These are phyloP conservation scores for Chionographis japonica DNA, from an alignment of 106 monocot species.

Conservation along the genomic window DNA sequence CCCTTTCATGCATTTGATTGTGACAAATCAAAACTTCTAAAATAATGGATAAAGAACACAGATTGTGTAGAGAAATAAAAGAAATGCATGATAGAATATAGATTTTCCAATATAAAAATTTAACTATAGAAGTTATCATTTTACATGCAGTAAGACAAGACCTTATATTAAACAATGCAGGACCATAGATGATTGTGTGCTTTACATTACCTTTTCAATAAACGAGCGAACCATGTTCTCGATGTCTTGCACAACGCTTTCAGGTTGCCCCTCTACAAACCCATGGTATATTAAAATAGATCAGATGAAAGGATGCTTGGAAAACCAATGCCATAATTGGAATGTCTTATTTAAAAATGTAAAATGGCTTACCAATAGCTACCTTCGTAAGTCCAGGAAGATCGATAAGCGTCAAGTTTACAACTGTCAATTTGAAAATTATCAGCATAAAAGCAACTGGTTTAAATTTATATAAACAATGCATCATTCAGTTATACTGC, in stretches of 20 bases:
- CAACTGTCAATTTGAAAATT: slow-evolving; percentile 55
- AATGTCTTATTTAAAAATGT: not conserved
- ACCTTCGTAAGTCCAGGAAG: slow-evolving; percentile 98
- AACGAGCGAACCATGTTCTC: slow-evolving; percentile 89
- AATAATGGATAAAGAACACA: no score
- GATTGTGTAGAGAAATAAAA: no score
- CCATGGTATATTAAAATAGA: not conserved
- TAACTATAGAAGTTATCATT: no score
- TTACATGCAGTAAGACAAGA: no score
- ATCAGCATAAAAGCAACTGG: slow-evolving; percentile 1
- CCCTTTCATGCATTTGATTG: not conserved
- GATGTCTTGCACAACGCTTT: slow-evolving; percentile 68
- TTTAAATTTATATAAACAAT: no score
- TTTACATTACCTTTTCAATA: slow-evolving; percentile 65
- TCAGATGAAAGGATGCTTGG: not conserved
- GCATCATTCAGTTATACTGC: no score
- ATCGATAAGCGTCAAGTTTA: slow-evolving; percentile 91
- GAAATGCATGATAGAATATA: no score
- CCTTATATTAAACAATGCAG: no score
- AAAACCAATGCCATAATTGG: not conserved
- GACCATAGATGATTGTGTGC: not conserved
- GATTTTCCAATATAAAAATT: no score
- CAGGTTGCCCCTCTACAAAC: slow-evolving; percentile 70
- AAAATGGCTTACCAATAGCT: slow-evolving; percentile 71
- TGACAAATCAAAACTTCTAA: not conserved